phyloP scores from a whole-genome alignment of 2,329 filamentous ascomycete species.

The Colletotrichum sp. region DNA sequence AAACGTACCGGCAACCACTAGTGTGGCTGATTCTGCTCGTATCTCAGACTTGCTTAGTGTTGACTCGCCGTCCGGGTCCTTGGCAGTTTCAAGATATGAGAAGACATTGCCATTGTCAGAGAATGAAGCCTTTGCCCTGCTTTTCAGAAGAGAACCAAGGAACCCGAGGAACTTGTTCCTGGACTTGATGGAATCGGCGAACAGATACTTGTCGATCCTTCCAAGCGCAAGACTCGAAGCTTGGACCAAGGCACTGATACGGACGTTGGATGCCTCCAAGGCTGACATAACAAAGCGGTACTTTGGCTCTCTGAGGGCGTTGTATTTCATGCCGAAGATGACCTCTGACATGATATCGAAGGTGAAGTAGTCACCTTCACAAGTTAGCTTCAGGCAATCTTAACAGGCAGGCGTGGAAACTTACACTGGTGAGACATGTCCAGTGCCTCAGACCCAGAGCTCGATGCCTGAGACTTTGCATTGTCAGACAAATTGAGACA shows the following conservation, averaged over 20 bases:
- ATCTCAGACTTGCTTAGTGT: conserved; percentile 40
- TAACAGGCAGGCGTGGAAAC: background rate
- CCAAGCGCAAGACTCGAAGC: background rate
- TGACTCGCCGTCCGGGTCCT: conserved; percentile 47
- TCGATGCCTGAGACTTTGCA: conserved; percentile 9
- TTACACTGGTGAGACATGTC: conserved; percentile 3
- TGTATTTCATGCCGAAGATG: background rate
- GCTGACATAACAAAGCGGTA: conserved; percentile 20
- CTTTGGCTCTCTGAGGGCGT: background rate
- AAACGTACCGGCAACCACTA: conserved; percentile 29
- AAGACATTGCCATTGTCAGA: conserved; percentile 50
- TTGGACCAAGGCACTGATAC: conserved; percentile 21
- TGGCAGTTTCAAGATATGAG: conserved; percentile 50
- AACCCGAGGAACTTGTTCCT: background rate
- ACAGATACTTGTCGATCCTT: background rate
- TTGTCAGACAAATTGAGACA: conserved; percentile 16
- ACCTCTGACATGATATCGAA: conserved; percentile 5
- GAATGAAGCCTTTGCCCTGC: conserved; percentile 11
- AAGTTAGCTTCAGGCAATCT: background rate
- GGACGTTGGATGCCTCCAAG: conserved; percentile 26
- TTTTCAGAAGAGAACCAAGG: conserved; percentile 17
- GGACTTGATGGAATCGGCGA: background rate
- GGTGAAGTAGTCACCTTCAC: background rate
- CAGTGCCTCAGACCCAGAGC: background rate
- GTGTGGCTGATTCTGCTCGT: conserved; percentile 43